Percentiles rank a stretch among this genome's conserved stretches.
These are phyloP conservation scores for Heterobasidion irregulare DNA, from an alignment of 1,284 basidiomycete species.

Conservation along the genomic window DNA sequence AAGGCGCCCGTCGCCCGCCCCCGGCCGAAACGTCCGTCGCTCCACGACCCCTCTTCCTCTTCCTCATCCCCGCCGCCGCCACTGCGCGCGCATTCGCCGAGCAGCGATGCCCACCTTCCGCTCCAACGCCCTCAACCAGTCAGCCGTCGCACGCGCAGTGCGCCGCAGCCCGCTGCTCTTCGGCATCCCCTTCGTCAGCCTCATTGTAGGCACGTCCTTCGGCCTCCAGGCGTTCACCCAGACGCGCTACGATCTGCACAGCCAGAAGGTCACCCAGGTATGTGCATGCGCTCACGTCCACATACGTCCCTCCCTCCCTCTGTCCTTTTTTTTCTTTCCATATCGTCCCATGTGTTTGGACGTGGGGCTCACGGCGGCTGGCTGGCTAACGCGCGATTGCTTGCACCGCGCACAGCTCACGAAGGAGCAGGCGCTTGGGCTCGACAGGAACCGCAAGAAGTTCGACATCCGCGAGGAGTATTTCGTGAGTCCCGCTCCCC, in stretches of 20 bases:
- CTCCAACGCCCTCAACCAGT: slow-evolving; percentile 41
- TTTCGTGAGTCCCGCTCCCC: slow-evolving; percentile 56
- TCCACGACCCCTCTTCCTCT: not conserved
- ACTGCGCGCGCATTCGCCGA: too few species aligned
- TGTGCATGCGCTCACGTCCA: slow-evolving; percentile 11
- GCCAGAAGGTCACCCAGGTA: slow-evolving; percentile 70
- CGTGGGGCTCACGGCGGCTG: not conserved
- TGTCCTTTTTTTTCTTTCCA: too few species aligned
- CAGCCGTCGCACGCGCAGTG: slow-evolving; percentile 35
- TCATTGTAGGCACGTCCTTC: slow-evolving; percentile 87
- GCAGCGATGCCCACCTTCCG: slow-evolving; percentile 43
- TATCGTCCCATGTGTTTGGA: too few species aligned
- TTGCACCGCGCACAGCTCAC: slow-evolving; percentile 40
- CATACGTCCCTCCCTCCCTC: not conserved
- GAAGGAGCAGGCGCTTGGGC: slow-evolving; percentile 78
- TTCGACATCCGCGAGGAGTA: slow-evolving; percentile 95
- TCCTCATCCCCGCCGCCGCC: not conserved
- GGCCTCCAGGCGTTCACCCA: slow-evolving; percentile 82
- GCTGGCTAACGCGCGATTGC: not conserved
- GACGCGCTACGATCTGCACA: slow-evolving; percentile 85
- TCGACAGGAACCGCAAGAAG: slow-evolving; percentile 75
- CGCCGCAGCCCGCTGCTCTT: slow-evolving; percentile 64
- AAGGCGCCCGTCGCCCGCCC: not conserved
- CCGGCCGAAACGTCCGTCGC: not conserved
- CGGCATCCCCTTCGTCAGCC: slow-evolving; percentile 80